These are phyloP conservation scores for Halteria grandinella DNA, from an alignment of 73 alveolate genomes.

Conservation along the genomic window DNA sequence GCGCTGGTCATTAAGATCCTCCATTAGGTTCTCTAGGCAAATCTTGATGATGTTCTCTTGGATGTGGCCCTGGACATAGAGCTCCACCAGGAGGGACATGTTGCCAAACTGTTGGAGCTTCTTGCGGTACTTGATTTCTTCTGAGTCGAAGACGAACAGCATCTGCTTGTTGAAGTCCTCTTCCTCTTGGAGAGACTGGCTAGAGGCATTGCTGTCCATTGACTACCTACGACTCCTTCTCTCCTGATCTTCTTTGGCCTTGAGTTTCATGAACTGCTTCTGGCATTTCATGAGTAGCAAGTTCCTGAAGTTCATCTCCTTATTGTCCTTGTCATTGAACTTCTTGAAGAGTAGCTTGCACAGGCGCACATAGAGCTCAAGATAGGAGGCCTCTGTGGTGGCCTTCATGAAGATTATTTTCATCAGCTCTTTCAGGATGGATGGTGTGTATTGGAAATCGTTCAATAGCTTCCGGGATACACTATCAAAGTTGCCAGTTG, in stretches of 20 bases:
- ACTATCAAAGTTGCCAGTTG: slow-evolving; percentile 27
- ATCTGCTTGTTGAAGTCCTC: slow-evolving; percentile 41
- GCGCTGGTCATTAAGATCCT: slow-evolving; percentile 40
- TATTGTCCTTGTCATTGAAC: slow-evolving; percentile 29
- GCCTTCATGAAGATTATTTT: slow-evolving; percentile 49
- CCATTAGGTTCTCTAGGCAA: slow-evolving; percentile 36
- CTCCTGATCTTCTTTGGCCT: slow-evolving; percentile 29
- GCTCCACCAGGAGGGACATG: slow-evolving; percentile 42
- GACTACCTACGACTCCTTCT: slow-evolving; percentile 22
- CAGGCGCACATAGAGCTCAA: slow-evolving; percentile 43
- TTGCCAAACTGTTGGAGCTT: slow-evolving; percentile 37
- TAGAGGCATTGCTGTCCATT: background rate
- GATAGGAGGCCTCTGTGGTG: slow-evolving; percentile 37
- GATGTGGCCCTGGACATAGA: slow-evolving; percentile 34
- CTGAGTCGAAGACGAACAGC: slow-evolving; percentile 36
- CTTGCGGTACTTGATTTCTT: slow-evolving; percentile 37
- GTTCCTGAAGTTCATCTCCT: slow-evolving; percentile 59
- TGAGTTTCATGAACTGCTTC: slow-evolving; percentile 39
- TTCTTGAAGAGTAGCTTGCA: slow-evolving; percentile 23
- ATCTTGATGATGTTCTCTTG: slow-evolving; percentile 47
- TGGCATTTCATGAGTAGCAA: slow-evolving; percentile 47
- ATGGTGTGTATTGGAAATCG: slow-evolving; percentile 43
- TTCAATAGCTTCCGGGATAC: slow-evolving; percentile 22
- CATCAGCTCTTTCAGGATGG: slow-evolving; percentile 51
- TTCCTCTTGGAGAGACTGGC: background rate